Base-by-base conservation (phyloP, 495 filamentous ascomycete species). In the Darksidea phi region DNA sequence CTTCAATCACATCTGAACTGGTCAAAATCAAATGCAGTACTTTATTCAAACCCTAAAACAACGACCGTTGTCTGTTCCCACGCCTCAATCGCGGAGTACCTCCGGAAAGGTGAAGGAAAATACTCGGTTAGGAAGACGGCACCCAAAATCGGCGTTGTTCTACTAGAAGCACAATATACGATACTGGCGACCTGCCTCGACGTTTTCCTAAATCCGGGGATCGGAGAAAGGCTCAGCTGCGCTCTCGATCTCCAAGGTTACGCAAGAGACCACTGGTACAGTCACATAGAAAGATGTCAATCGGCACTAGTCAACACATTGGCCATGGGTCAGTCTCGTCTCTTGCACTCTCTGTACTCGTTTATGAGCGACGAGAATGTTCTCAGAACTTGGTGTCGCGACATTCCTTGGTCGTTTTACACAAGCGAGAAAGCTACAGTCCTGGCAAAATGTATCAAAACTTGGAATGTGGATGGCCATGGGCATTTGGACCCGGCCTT, bases 1-100 rank as follows among this genome's bases (percentile, higher is more conserved):
- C n/a, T 52, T 2, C 49, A 52, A 34, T 34, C 28, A 2, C 49
- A n/a, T 5, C 15, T 11, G 2, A 15, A 32, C 7, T 5, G 23
- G n/a, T n/a, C 28, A 32, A 12, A 34, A 13, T 32, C 24, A 32
- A 10, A 3, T 32, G 26, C 25, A 32, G 7, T 2, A 2, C 34
- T 34, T 21, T 6, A 52, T 28, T 52, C 28, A 1, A 52, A 34
- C 2, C 49, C 49, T 6, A 25, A 28, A 6, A 37, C 49, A 2
- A 52, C 49, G 10, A 34, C 1, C 7, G 24, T 52, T 3, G 15
- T 17, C 15, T 52, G 32, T 21, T 4, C 49, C 3, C 49, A 52
- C 20, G 49, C 24, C 1, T 13, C 49, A 25, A 52, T 52, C 20
- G 49, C 25, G 3, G 24, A 52, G 34, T 52, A 52, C 49, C 34